phyloP scores from a whole-genome alignment of 345 rosid species.

The Boechera divaricarpa region DNA sequence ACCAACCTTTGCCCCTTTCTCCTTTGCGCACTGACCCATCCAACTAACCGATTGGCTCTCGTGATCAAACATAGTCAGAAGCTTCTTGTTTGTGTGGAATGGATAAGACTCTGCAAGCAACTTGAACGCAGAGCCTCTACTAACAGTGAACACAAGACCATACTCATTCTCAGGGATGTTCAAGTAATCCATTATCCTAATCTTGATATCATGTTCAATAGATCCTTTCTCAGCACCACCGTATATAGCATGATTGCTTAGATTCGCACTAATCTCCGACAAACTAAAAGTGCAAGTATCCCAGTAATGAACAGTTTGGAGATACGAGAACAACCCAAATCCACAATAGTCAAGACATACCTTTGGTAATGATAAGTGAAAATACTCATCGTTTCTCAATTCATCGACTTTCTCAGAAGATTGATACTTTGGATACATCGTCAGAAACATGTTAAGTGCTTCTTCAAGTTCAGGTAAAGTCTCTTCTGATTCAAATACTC shows the following conservation, averaged over 20 bases:
- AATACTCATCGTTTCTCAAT: constrained; percentile 76
- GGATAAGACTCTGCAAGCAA: constrained; percentile 96
- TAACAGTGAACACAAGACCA: constrained; percentile 98
- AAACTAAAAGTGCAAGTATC: constrained; percentile 97
- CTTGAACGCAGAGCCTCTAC: constrained; percentile 98
- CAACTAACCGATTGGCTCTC: constrained; percentile 97
- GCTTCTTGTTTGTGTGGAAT: constrained; percentile 89
- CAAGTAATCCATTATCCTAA: constrained; percentile 92
- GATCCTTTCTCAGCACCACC: constrained; percentile 95
- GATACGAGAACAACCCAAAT: constrained; percentile 90
- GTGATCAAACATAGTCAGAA: constrained; percentile 97
- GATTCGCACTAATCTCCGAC: constrained; percentile 92
- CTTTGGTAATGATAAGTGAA: constrained; percentile 79
- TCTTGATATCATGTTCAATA: constrained; percentile 86
- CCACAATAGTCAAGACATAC: constrained; percentile 99
- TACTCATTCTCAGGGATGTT: constrained; percentile 97
- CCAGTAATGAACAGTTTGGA: constrained; percentile 93
- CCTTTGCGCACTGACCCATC: constrained; percentile 98
- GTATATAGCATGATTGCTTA: constrained; percentile 91
- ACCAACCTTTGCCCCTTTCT: constrained; percentile 87
- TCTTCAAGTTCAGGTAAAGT: constrained; percentile 67
- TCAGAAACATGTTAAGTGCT: constrained; percentile 70
- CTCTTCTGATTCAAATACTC: constrained; percentile 74
- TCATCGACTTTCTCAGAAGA: constrained; percentile 89
- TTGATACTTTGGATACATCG: constrained; percentile 87